Evolutionary conservation across 768 basidiomycete genomes (phyloP), one percentile per base, ranked within the genome.

Genomic region (Pleurotus tuber-regium): DNA sequence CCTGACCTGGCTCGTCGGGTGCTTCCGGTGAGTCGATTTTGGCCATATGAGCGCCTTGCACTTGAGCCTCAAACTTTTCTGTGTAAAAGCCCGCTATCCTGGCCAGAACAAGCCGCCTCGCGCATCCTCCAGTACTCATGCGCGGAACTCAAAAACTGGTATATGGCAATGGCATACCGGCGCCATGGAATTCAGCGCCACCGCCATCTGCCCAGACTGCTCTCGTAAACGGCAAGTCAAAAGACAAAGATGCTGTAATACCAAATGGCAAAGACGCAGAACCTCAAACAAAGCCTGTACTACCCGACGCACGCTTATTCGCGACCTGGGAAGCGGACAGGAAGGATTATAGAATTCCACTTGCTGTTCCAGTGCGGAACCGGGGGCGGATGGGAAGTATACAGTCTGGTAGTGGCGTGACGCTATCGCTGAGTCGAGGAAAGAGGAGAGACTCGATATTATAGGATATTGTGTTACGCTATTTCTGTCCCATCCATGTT

Each of bases 1-100:
- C 86, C 87, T 5, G 79, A 83, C 46, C 70, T 92, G 40, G 80
- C 87, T 7, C 74, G 83, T 21, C 72, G 76, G 54, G 78, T 86
- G 8, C 78, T 92, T 43, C 80, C 86, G 29, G 88, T 89, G 63
- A 54, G 84, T 73, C 18, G 29, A n/a, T 31, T 38, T 21, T n/a
- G 33, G 26, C 43, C 35, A 19, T 26, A 31, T 44, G 11, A 11
- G 18, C 23, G 16, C 50, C 12, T 25, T 28, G 48, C 21, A 10
- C 47, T 11, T 51, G 7, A 23, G 28, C 21, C 41, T 57, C 43
- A 33, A n/a, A n/a, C n/a, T n/a, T n/a, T n/a, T 23, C 18, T 7
- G 49, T 44, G 9, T 38, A 35, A 54, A 60, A 86, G 80, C 74
- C 79, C 14, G 59, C 81, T 10, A 77, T 88, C 30, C 63, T 80